Evolutionary conservation across 2,329 filamentous ascomycete genomes (phyloP).

Genomic region (Colletotrichum sp.): DNA sequence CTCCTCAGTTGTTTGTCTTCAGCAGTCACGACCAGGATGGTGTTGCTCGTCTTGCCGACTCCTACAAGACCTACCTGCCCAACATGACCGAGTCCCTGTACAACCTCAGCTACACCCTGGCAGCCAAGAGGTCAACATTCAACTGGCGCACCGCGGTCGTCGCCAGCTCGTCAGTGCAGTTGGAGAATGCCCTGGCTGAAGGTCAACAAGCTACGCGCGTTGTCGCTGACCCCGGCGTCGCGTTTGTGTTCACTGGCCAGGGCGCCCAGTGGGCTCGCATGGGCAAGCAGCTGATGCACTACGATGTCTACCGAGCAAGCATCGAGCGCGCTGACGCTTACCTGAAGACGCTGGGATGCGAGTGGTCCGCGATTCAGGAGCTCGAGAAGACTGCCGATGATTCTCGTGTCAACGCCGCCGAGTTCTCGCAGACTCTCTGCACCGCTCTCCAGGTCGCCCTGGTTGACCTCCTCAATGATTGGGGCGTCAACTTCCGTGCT

Average conservation of each 20-base stretch:
- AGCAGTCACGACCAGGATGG: background rate
- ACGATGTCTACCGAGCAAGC: conserved; percentile 44
- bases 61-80: background rate
- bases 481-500: background rate
- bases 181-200: background rate
- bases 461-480: conserved; percentile 30
- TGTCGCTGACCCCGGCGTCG: conserved; percentile 25
- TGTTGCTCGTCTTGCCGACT: background rate
- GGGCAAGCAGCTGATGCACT: conserved; percentile 22
- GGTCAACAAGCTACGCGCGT: background rate
- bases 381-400: conserved; percentile 22
- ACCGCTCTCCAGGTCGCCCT: conserved; percentile 48
- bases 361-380: conserved; percentile 34
- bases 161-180: background rate
- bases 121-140: background rate
- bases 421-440: conserved; percentile 40
- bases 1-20: background rate
- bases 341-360: conserved; percentile 32
- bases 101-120: background rate
- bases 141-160: background rate
- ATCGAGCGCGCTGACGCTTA: conserved; percentile 38
- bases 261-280: conserved; percentile 28
- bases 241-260: conserved; percentile 31
- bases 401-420: background rate
- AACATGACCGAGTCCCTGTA: background rate